phyloP scores from a whole-genome alignment of 345 rosid species.

The Zanthoxylum bungeanum region DNA sequence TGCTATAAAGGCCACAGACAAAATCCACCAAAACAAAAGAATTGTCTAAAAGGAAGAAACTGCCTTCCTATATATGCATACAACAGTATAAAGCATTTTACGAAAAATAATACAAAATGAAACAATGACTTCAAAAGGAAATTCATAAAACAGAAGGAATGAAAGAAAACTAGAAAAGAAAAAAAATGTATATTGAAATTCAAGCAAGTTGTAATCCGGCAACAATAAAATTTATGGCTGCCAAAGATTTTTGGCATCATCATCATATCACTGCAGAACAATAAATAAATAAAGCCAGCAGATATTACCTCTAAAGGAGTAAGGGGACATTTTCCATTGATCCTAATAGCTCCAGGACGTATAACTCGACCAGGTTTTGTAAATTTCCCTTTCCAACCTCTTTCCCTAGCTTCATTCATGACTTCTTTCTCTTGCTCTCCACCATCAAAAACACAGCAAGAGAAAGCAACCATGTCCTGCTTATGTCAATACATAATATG shows the following conservation, averaged over 20 bases:
- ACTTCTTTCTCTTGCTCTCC: constrained; percentile 81
- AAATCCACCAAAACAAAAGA: too few relatives aligned
- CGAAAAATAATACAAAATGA: background rate
- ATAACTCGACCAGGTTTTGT: constrained; percentile 96
- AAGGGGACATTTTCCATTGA: constrained; percentile 95
- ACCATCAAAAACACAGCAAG: constrained; percentile 98
- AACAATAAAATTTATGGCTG: constrained; percentile 1
- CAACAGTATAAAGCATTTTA: background rate
- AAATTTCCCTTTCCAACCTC: constrained; percentile 98
- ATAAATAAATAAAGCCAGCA: background rate
- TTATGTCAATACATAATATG: constrained; percentile 6
- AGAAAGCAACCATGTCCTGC: constrained; percentile 99
- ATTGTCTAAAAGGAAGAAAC: too few relatives aligned
- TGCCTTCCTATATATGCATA: too few relatives aligned
- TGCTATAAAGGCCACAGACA: too few relatives aligned
- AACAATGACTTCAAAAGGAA: background rate
- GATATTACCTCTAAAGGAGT: constrained; percentile 89
- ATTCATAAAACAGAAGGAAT: background rate
- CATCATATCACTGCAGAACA: background rate
- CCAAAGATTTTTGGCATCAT: background rate
- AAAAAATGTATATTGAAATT: background rate
- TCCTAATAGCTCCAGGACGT: constrained; percentile 95
- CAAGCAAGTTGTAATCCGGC: background rate
- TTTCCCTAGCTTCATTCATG: constrained; percentile 92
- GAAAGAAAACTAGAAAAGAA: background rate